Percentiles rank a stretch among this genome's conserved stretches.
Evolutionary conservation across 2,329 filamentous ascomycete genomes (phyloP).

Genomic region (Fusarium nelsonii): DNA sequence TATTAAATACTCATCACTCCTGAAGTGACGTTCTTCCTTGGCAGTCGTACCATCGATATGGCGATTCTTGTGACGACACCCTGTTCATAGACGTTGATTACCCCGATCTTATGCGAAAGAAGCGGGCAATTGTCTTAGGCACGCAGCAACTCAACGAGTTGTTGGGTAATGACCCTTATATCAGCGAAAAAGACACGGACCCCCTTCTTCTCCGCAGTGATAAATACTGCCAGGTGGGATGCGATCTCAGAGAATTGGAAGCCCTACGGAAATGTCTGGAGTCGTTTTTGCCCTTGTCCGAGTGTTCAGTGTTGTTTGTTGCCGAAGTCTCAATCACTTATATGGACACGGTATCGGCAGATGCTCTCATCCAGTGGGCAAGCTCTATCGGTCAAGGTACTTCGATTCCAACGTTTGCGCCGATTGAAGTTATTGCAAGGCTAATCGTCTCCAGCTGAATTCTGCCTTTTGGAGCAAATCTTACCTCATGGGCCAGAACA

Average conservation of each 20-base stretch:
- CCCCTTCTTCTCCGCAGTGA: constrained; percentile 72
- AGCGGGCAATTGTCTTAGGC: constrained; percentile 74
- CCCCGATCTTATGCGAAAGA: constrained; percentile 80
- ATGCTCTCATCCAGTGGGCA: constrained; percentile 84
- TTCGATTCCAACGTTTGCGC: constrained; percentile 43
- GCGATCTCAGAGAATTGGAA: constrained; percentile 78
- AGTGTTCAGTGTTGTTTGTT: constrained; percentile 78
- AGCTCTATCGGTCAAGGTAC: constrained; percentile 75
- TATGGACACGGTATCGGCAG: constrained; percentile 80
- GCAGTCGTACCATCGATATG: constrained; percentile 79
- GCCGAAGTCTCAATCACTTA: constrained; percentile 94
- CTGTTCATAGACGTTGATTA: constrained; percentile 90
- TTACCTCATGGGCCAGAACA: constrained; percentile 81
- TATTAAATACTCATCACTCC: constrained; percentile 10
- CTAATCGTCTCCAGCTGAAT: constrained; percentile 65
- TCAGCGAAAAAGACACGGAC: constrained; percentile 57
- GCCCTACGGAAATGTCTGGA: constrained; percentile 71
- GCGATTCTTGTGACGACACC: constrained; percentile 66
- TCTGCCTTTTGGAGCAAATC: constrained; percentile 89
- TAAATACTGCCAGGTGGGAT: constrained; percentile 83
- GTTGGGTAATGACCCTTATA: constrained; percentile 48
- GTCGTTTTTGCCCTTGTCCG: constrained; percentile 66
- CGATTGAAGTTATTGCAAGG: neutral
- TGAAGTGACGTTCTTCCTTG: constrained; percentile 86
- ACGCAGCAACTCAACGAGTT: constrained; percentile 67